These are phyloP conservation scores for Areca catechu DNA, from an alignment of 176 grass and related monocot species.

Conservation along the genomic window DNA sequence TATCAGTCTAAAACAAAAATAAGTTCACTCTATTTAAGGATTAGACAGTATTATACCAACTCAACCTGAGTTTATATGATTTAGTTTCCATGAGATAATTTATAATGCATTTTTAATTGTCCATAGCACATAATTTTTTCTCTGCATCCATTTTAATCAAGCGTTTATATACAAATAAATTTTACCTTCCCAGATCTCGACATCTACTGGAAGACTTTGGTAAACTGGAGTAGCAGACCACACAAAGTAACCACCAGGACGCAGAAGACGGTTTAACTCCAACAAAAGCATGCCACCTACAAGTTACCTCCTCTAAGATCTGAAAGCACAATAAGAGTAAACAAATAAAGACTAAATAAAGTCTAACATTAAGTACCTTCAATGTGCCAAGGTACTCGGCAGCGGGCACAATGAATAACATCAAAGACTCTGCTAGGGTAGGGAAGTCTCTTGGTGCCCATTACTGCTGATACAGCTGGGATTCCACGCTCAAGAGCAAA, in stretches of 20 bases:
- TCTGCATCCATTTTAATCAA: no score
- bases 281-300: conserved; percentile 71
- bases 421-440: conserved; percentile 75
- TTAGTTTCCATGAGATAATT: no score
- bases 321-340: not conserved
- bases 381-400: conserved; percentile 88
- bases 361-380: conserved; percentile 44
- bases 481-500: conserved; percentile 95
- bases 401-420: conserved; percentile 76
- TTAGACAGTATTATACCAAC: no score
- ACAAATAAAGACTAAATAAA: not conserved
- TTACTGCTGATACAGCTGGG: conserved; percentile 85
- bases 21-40: no score
- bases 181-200: conserved; percentile 68
- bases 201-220: conserved; percentile 53
- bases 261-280: conserved; percentile 63
- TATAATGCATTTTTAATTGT: no score
- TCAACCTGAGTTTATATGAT: no score
- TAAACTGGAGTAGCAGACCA: conserved; percentile 93
- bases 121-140: no score
- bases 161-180: not conserved
- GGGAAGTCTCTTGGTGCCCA: conserved; percentile 89
- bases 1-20: no score
- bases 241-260: conserved; percentile 76
- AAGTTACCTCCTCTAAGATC: conserved; percentile 21